Percentiles rank a stretch among this genome's conserved stretches.
Conservation (phyloP, 164 flowering plant genomes). For the Vitis rotundifolia region DNA sequence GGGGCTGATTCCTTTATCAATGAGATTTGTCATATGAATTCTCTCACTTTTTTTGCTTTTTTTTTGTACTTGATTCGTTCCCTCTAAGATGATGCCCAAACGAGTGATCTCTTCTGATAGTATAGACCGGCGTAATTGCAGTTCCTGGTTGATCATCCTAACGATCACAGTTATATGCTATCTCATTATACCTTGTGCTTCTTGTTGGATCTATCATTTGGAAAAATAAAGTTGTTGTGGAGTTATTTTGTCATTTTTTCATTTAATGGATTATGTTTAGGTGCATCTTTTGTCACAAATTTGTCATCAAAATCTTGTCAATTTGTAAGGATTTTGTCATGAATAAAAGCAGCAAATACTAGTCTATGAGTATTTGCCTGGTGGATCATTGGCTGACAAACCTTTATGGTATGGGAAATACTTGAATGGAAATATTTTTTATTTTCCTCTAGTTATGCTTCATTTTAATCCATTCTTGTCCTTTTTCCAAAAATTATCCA, state of each 20-base stretch:
- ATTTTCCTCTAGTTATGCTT: background rate
- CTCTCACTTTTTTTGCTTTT: too few species aligned
- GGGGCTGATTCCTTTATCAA: conserved; percentile 85
- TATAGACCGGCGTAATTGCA: too few species aligned
- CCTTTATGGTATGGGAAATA: conserved; percentile 64
- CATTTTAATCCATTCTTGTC: background rate
- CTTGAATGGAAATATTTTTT: background rate
- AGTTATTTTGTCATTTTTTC: conserved; percentile 2
- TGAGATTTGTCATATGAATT: conserved; percentile 41
- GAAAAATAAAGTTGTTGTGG: background rate
- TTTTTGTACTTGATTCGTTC: too few species aligned
- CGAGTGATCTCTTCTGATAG: too few species aligned
- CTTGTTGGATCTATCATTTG: too few species aligned
- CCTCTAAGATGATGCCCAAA: too few species aligned
- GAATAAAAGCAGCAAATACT: conserved; percentile 81
- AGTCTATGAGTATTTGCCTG: conserved; percentile 80
- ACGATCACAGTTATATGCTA: too few species aligned
- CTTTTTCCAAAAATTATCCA: background rate
- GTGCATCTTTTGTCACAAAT: conserved; percentile 75
- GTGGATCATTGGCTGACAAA: conserved; percentile 82
- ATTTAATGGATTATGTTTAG: conserved; percentile 27
- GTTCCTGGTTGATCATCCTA: too few species aligned
- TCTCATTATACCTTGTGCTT: too few species aligned
- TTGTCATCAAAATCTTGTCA: conserved; percentile 78
- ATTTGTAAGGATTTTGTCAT: conserved; percentile 77